Conservation (phyloP, 2,329 filamentous ascomycete genomes). For the Nothomitra cinnamomea region DNA sequence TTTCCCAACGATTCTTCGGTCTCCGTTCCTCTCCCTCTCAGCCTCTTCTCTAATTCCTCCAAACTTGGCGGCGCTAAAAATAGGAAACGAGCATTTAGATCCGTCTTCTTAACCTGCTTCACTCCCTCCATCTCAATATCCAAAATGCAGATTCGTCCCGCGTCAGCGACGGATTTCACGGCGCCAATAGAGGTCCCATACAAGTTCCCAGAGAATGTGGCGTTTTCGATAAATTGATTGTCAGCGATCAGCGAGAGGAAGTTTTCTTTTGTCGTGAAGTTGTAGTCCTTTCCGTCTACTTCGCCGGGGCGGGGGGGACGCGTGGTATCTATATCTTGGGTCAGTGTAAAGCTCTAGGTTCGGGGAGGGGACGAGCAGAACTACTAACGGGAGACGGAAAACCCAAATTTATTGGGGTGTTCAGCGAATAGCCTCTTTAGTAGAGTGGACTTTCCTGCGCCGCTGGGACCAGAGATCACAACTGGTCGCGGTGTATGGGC, state of each 20-base stretch:
- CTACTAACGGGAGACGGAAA: constrained; percentile 27
- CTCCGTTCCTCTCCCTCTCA: constrained; percentile 65
- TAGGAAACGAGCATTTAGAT: constrained; percentile 60
- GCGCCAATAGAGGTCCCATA: constrained; percentile 76
- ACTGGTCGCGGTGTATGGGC: constrained; percentile 34
- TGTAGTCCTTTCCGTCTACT: constrained; percentile 61
- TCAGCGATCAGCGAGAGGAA: constrained; percentile 53
- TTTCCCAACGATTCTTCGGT: constrained; percentile 53
- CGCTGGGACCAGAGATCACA: constrained; percentile 65
- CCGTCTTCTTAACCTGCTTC: constrained; percentile 73
- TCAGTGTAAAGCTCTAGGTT: constrained; percentile 24
- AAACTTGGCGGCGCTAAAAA: constrained; percentile 70
- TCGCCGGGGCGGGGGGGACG: constrained; percentile 60
- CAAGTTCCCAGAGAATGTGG: constrained; percentile 67
- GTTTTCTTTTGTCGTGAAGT: constrained; percentile 49
- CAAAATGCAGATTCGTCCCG: constrained; percentile 61
- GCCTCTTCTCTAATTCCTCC: constrained; percentile 54
- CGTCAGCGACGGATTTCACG: constrained; percentile 55
- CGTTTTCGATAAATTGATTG: constrained; percentile 71
- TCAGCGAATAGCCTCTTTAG: constrained; percentile 53
- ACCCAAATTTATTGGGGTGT: constrained; percentile 48
- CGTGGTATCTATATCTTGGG: constrained; percentile 48
- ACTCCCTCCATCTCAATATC: constrained; percentile 99
- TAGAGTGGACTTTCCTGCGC: constrained; percentile 68
- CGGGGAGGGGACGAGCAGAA: constrained; percentile 15